Evolutionary conservation across 495 filamentous ascomycete species (phyloP).

Genomic region (Podospora conica): DNA sequence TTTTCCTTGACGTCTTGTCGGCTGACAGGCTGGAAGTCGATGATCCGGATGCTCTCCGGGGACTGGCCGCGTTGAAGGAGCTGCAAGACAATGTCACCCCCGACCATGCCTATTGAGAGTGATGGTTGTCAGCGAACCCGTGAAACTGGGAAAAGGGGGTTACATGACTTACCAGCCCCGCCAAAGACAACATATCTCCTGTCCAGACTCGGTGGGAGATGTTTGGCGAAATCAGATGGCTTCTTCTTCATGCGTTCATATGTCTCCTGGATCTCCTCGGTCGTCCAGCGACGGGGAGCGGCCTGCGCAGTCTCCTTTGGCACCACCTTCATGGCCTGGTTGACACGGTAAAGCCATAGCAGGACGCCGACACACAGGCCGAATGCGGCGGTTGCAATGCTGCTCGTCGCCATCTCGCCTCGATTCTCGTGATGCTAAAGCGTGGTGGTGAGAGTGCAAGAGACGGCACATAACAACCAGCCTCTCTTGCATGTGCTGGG

Average conservation of each 20-base stretch:
- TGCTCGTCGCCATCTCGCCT: background rate
- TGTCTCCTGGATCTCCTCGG: constrained; percentile 40
- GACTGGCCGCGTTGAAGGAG: constrained; percentile 50
- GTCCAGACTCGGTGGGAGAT: constrained; percentile 46
- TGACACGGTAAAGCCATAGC: constrained; percentile 47
- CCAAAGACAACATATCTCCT: constrained; percentile 54
- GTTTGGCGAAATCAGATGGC: constrained; percentile 43
- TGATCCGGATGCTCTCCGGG: constrained; percentile 47
- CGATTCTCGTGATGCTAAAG: background rate
- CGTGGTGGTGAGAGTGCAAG: background rate
- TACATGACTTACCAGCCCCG: constrained; percentile 42
- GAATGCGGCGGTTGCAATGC: background rate
- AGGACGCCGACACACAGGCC: constrained; percentile 22
- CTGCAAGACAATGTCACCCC: constrained; percentile 49
- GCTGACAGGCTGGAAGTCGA: constrained; percentile 45
- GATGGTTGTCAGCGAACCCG: background rate
- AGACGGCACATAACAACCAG: background rate
- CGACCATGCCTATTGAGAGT: constrained; percentile 49
- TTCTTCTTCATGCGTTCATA: constrained; percentile 41
- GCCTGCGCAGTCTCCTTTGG: constrained; percentile 38
- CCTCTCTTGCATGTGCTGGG: background rate
- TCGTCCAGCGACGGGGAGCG: constrained; percentile 49
- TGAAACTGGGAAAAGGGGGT: background rate
- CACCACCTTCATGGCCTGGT: constrained; percentile 42
- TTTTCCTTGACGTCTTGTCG: constrained; percentile 32